Evolutionary conservation across 2,329 filamentous ascomycete species (phyloP).

Genomic region (Cercospora sp.): DNA sequence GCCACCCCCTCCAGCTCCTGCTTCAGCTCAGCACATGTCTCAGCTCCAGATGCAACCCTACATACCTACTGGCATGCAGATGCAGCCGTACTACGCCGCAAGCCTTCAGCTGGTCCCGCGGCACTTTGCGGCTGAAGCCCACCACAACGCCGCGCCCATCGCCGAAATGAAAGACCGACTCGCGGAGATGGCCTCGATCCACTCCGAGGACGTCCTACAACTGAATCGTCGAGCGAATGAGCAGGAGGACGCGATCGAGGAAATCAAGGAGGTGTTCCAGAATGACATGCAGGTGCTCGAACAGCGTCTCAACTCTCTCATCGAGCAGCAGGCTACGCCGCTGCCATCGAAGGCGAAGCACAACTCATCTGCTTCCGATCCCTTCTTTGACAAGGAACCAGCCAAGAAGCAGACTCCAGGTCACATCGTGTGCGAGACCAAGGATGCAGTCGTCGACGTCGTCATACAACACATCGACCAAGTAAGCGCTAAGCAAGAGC

Average conservation of each 20-base stretch:
- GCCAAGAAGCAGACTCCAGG: conserved; percentile 4
- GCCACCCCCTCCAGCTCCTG: not conserved
- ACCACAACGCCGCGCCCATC: not conserved
- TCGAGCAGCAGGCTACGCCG: not conserved
- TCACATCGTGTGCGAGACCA: conserved; percentile 7
- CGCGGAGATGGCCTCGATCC: not conserved
- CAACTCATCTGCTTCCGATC: not conserved
- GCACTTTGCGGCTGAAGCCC: not conserved
- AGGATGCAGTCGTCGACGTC: not conserved
- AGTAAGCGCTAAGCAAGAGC: not conserved
- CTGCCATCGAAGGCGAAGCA: not conserved
- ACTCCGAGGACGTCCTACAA: conserved; percentile 12
- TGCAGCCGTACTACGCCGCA: not conserved
- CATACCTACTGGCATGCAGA: not conserved
- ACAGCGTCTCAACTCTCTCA: not conserved
- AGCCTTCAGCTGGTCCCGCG: not conserved
- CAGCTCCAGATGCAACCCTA: not conserved
- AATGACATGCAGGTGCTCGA: conserved; percentile 22
- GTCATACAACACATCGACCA: not conserved
- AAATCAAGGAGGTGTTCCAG: conserved; percentile 8
- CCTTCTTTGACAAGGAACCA: conserved; percentile 11
- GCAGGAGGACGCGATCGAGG: conserved; percentile 13
- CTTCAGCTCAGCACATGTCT: not conserved
- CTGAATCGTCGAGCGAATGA: conserved; percentile 12
- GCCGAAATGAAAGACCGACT: not conserved